Percentiles rank a stretch among this genome's conserved stretches.
Evolutionary conservation across 352 stramenopile genomes (phyloP).

Genomic region (Phytopythium vexans): DNA sequence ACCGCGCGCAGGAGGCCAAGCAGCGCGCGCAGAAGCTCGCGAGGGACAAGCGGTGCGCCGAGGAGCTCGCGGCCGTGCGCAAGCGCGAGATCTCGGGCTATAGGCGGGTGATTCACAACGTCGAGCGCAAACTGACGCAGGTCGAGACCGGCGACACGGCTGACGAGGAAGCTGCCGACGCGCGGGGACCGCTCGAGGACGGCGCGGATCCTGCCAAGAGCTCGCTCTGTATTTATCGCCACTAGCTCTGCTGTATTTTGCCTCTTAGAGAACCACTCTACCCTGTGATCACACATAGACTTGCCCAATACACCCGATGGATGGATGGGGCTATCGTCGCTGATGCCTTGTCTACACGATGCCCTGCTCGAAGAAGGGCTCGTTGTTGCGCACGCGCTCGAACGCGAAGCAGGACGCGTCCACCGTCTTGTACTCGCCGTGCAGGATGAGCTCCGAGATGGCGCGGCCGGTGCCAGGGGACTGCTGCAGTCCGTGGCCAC

Average conservation of each 20-base stretch:
- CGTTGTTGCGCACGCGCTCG: constrained; percentile 63
- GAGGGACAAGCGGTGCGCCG: constrained; percentile 35
- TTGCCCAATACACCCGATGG: constrained; percentile 8
- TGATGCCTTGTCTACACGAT: constrained; percentile 47
- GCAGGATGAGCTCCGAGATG: constrained; percentile 69
- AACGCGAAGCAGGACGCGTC: constrained; percentile 71
- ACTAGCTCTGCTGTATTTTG: constrained; percentile 25
- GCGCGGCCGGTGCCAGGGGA: constrained; percentile 70
- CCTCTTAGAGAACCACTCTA: too few relatives aligned
- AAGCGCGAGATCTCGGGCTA: constrained; percentile 54
- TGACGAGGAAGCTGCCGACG: constrained; percentile 19
- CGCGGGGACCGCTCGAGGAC: constrained; percentile 22
- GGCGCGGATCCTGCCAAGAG: constrained; percentile 22
- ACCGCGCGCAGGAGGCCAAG: constrained; percentile 36
- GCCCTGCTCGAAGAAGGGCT: constrained; percentile 68
- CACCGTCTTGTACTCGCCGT: constrained; percentile 71
- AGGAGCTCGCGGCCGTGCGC: constrained; percentile 49
- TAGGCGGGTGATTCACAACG: constrained; percentile 56
- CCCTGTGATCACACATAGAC: neutral
- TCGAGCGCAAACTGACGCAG: constrained; percentile 61
- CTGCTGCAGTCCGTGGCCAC: constrained; percentile 78
- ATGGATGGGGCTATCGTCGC: too few relatives aligned
- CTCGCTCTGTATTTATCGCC: constrained; percentile 66
- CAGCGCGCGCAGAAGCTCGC: constrained; percentile 33
- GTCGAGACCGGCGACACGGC: constrained; percentile 34